Base-by-base conservation (phyloP, 2,329 filamentous ascomycete genomes). In the Allantophomopsis cytisporea region DNA sequence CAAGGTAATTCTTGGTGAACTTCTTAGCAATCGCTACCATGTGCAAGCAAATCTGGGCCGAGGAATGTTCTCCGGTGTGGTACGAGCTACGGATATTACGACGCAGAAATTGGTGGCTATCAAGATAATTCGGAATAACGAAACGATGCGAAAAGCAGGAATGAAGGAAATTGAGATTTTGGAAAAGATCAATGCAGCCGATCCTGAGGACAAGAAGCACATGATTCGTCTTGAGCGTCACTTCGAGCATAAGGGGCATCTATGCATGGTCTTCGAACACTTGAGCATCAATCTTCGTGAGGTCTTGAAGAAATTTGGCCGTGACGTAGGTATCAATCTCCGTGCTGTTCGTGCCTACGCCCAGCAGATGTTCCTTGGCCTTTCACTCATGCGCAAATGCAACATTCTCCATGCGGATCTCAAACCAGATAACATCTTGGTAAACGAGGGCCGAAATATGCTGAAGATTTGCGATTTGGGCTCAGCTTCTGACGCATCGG, bases 61-160 rank as follows among this genome's bases (percentile, higher is more conserved):
- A 60, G 91, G 91, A 51, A 94, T 95, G 72, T 98, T 95, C 58
- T 94, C 91, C 0, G 87, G 86, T 7, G 91, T 98, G n/a, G 86
- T 91, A 39, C 79, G 86, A 47, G 91, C 91, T 16, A 71, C 76
- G 45, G 88, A 95, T 59, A 73, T 80, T 16, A 76, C 75, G 37
- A 83, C 72, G 42, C 80, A 79, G 52, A 73, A 75, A 50, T 59
- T 83, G n/a, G 88, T 96, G 23, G 91, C 91, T 17, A 83, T 98
- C 69, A 98, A 98, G 63, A 91, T 98, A 51, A 94, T 96, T 60
- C 83, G 91, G 46, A 93, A 93, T 60, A 96, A 98, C 53, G 88
- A 94, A 54, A 83, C 85, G 11, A 81, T 95, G 77, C 67, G 79
- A 48, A 95, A 94, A 60, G 88, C 87, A 35, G 91, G 88, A 15